Conservation (phyloP, 2,329 filamentous ascomycete genomes). For the Nothopassalora personata region DNA sequence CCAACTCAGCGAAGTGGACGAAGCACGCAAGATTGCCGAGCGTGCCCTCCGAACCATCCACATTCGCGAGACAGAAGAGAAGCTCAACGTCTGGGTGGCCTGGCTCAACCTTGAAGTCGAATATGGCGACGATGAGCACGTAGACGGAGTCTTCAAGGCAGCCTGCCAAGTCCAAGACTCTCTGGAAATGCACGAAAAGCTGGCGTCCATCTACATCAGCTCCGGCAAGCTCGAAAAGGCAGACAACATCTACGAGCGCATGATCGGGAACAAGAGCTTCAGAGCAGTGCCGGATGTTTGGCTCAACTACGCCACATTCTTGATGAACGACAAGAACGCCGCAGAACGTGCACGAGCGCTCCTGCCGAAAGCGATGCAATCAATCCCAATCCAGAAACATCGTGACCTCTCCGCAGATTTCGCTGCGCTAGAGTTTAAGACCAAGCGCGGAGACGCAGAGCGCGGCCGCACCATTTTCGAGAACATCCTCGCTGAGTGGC, state of each 20-base stretch:
- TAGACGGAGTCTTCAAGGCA: constrained; percentile 83
- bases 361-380: constrained; percentile 77
- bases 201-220: constrained; percentile 92
- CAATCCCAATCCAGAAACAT: constrained; percentile 65
- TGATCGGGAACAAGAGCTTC: constrained; percentile 79
- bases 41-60: constrained; percentile 87
- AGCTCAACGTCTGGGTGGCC: constrained; percentile 92
- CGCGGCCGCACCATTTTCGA: constrained; percentile 93
- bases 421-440: constrained; percentile 85
- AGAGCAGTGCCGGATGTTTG: constrained; percentile 74
- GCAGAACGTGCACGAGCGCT: constrained; percentile 72
- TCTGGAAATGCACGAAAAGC: constrained; percentile 79
- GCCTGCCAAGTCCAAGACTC: constrained; percentile 92
- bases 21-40: constrained; percentile 83
- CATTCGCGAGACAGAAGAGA: constrained; percentile 84
- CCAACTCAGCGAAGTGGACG: constrained; percentile 80
- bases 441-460: constrained; percentile 74
- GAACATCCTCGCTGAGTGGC: constrained; percentile 73
- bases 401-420: constrained; percentile 79
- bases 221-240: constrained; percentile 82
- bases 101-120: constrained; percentile 90
- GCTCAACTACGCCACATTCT: constrained; percentile 91
- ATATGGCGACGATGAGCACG: constrained; percentile 68
- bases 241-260: constrained; percentile 77
- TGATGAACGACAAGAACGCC: constrained; percentile 66